Evolutionary conservation across 495 filamentous ascomycete genomes (phyloP).

Genomic region (Penicillium verhagenii): DNA sequence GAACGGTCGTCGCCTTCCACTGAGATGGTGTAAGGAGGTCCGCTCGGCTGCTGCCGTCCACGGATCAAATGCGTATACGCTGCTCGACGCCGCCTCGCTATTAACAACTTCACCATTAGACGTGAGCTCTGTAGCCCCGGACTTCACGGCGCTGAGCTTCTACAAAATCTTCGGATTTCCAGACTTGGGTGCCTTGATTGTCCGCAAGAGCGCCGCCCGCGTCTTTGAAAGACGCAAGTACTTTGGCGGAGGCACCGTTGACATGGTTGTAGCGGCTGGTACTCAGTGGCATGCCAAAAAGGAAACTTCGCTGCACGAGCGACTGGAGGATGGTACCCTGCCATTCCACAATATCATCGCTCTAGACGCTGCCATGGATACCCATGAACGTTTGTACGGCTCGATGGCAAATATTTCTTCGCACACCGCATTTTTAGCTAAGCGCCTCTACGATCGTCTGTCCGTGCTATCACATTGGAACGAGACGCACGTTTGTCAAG

Average conservation of each 20-base stretch:
- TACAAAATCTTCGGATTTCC: slow-evolving; percentile 98
- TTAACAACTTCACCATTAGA: slow-evolving; percentile 76
- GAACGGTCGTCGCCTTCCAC: slow-evolving; percentile 76
- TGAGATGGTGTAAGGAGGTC: slow-evolving; percentile 63
- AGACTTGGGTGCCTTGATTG: slow-evolving; percentile 83
- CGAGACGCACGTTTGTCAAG: slow-evolving; percentile 58
- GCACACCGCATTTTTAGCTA: slow-evolving; percentile 70
- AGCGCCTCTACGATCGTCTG: slow-evolving; percentile 58
- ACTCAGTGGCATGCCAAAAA: slow-evolving; percentile 71
- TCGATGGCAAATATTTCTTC: slow-evolving; percentile 67
- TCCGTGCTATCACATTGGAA: slow-evolving; percentile 64
- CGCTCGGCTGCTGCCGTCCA: slow-evolving; percentile 29
- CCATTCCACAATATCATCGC: slow-evolving; percentile 88
- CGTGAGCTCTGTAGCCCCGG: slow-evolving; percentile 67
- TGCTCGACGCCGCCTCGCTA: slow-evolving; percentile 89
- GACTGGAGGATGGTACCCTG: slow-evolving; percentile 85
- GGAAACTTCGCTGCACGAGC: slow-evolving; percentile 67
- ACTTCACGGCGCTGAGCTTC: slow-evolving; percentile 88
- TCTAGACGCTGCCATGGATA: slow-evolving; percentile 66
- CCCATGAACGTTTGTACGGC: slow-evolving; percentile 67
- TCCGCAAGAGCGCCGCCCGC: slow-evolving; percentile 65
- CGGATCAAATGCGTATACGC: slow-evolving; percentile 52
- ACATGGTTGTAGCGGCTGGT: slow-evolving; percentile 57
- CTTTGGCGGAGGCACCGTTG: slow-evolving; percentile 95
- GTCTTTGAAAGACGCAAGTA: slow-evolving; percentile 67